These are phyloP conservation scores for Colletotrichum sp. DNA, from an alignment of 2,329 filamentous ascomycete species.

Conservation along the genomic window DNA sequence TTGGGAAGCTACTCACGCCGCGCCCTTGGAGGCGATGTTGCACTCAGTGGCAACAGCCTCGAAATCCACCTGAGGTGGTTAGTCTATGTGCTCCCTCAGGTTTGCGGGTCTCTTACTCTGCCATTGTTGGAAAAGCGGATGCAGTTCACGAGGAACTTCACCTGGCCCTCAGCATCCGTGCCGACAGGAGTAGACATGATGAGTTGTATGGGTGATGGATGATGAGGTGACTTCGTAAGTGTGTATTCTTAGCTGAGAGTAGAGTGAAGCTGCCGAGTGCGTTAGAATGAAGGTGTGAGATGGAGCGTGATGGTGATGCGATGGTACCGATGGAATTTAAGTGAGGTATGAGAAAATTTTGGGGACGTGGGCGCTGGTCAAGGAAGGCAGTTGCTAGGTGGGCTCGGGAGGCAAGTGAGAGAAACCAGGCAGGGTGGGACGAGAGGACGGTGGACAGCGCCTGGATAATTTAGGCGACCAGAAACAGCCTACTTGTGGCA, in stretches of 20 bases:
- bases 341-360: background rate
- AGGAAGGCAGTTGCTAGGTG: background rate
- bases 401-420: background rate
- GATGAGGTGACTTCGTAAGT: background rate
- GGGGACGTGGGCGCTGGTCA: background rate
- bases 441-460: background rate
- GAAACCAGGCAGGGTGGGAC: background rate
- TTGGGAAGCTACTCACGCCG: slow-evolving; percentile 63
- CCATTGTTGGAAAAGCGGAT: slow-evolving; percentile 66
- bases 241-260: background rate
- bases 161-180: slow-evolving; percentile 57
- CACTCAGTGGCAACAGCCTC: slow-evolving; percentile 68
- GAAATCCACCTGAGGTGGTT: slow-evolving; percentile 64
- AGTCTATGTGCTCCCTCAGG: slow-evolving; percentile 1
- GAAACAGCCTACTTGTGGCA: background rate
- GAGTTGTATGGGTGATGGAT: background rate
- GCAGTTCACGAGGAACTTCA: slow-evolving; percentile 71
- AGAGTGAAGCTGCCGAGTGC: background rate
- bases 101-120: slow-evolving; percentile 49
- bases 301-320: background rate
- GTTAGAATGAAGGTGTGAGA: background rate
- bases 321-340: background rate
- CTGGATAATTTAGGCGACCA: background rate
- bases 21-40: slow-evolving; percentile 67
- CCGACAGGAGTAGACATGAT: slow-evolving; percentile 19